Evolutionary conservation across 202 grass and related monocot genomes (phyloP), one percentile per base, ranked within the genome.

Genomic region (Brachypodium distachyon): DNA sequence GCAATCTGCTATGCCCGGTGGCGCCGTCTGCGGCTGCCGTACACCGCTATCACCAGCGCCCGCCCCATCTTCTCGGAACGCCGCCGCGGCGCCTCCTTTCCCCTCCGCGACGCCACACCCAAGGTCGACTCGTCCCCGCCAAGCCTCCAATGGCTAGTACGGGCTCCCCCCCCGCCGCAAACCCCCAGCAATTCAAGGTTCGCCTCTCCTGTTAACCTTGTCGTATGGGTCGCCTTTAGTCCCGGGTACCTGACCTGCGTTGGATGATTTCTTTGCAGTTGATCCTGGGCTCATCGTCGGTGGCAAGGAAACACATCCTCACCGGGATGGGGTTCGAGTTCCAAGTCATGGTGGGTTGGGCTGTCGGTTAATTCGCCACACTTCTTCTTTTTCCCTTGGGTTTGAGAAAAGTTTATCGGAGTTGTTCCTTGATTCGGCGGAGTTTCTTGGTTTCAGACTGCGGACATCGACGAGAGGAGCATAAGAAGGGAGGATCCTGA

Each of bases 381-480:
- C 1, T 21, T 51, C 39, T 81, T 36, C 10, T 26, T 41, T 37
- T 17, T 27, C 4, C 23, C 3, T n/a, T 32, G 17, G 31, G 32
- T 50, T 69, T 72, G 21, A 1, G 5, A 6, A 34, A 33, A 12
- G 22, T 21, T 63, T 21, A 17, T 68, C 69, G 22, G 32, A 36
- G 42, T 47, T 58, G 22, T 83, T 77, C 12, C 32, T 25, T 48
- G 36, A 33, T 23, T 71, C 6, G 8, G 17, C 13, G 42, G 7
- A 11, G 32, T 57, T 36, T 81, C 12, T 76, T 87, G 48, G 80
- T 50, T 80, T 60, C 57, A 97, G 94, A 93, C 94, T n/a, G 91
- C 94, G 65, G 89, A 94, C 23, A 97, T 97, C 38, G 91, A 97
- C 58, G 94, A 97, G 85, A 93, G 91, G 84, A 84, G 88, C 82